Base-by-base conservation (phyloP, 23 red algal genomes). In the Rhodosorus marinus region DNA sequence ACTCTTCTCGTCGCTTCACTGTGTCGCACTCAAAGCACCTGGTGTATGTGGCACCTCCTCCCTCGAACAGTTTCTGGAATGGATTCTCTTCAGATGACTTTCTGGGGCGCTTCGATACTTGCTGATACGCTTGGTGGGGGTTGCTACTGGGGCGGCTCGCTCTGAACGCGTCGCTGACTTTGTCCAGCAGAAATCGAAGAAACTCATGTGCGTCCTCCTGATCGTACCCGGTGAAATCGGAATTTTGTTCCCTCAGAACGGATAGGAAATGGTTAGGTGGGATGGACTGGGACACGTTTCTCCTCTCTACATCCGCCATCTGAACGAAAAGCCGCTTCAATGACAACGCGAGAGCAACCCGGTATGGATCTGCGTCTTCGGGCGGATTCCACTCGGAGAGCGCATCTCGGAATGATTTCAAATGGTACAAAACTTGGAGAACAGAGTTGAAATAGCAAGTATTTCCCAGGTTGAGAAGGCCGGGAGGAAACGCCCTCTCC, bases 391-490 rank as follows among this genome's bases (percentile, higher is more conserved):
- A 47, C 8, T 49, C 19, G 31, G 21, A 6, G 1, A n/a, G 49
- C 63, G 52, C 28, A 15, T 36, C 24, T 30, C 76, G 75, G 20
- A 93, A 57, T 23, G 57, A 35, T 24, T 20, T 60, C 9, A 69
- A 28, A 57, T 80, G 74, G 20, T 78, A 72, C 45, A 93, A 35
- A 4, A 93, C 84, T 58, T 93, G 84, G 43, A 93, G 28, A 32
- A 93, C 69, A 0, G 74, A 54, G 24, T 77, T 79, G 59, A 93
- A 47, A 53, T 93, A 93, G 55, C 84, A 93, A 22, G 84, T 81
- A 55, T 81, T 93, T 32, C 84, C 84, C n/a, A 93, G 49, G 34
- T 93, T 93, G 17, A 70, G 57, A 28, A 93, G 63, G 21, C 84
- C 84, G 32, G 73, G 73, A 4, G 52, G n/a, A n/a, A n/a, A n/a